Percentiles rank a stretch among this genome's conserved stretches.
These are phyloP conservation scores for Fusarium sp. DNA, from an alignment of 2,329 filamentous ascomycete genomes.

Conservation along the genomic window DNA sequence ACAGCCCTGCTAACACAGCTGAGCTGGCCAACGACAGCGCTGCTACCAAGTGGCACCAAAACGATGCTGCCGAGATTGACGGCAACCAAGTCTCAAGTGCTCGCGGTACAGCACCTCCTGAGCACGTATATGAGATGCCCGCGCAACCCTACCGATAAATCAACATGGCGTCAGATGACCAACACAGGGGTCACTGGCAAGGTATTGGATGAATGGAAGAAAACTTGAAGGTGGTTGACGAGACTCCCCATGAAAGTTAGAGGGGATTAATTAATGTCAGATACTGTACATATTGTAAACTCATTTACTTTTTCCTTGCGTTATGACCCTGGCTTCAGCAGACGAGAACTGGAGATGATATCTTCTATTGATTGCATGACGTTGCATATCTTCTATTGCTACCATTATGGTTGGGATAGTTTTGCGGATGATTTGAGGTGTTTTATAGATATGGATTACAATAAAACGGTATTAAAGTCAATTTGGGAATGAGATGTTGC, in stretches of 20 bases:
- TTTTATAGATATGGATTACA: conserved; percentile 15
- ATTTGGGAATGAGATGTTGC: background rate
- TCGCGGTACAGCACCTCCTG: conserved; percentile 45
- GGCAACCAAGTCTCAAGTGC: conserved; percentile 50
- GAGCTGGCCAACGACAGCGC: conserved; percentile 53
- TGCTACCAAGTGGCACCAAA: conserved; percentile 52
- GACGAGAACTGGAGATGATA: conserved; percentile 23
- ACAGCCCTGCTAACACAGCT: conserved; percentile 44
- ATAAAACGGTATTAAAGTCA: conserved; percentile 6
- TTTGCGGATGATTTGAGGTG: conserved; percentile 25
- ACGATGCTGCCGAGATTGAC: conserved; percentile 56
- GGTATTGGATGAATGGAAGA: conserved; percentile 21
- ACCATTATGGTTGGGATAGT: conserved; percentile 5
- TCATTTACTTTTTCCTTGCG: conserved; percentile 38
- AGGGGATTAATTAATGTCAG: conserved; percentile 48
- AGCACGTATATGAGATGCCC: conserved; percentile 60
- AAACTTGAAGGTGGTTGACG: conserved; percentile 27
- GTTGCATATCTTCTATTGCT: conserved; percentile 22
- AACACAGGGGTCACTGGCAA: conserved; percentile 4
- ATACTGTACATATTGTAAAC: conserved; percentile 50
- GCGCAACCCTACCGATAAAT: conserved; percentile 54
- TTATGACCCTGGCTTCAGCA: conserved; percentile 36
- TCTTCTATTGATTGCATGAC: conserved; percentile 24
- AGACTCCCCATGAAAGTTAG: conserved; percentile 27
- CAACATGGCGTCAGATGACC: background rate